Evolutionary conservation across 1,284 basidiomycete species (phyloP).

Genomic region (Naganishia sp.): DNA sequence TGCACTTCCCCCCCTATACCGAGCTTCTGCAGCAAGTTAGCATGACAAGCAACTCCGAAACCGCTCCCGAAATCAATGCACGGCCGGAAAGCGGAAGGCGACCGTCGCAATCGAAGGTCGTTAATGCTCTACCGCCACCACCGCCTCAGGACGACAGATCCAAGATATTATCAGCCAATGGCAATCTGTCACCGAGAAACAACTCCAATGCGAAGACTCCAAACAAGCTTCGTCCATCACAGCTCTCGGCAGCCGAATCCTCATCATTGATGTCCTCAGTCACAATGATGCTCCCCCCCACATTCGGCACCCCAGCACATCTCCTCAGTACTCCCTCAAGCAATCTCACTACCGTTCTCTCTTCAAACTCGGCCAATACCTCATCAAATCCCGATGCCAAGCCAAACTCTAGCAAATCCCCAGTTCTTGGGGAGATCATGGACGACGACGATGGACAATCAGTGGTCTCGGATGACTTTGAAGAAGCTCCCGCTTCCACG

Average conservation of each 20-base stretch:
- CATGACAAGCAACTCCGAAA: slow-evolving; percentile 16
- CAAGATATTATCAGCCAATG: background rate
- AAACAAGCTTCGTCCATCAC: slow-evolving; percentile 3
- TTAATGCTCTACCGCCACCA: background rate
- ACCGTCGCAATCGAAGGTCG: background rate
- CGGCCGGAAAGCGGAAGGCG: slow-evolving; percentile 5
- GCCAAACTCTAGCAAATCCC: slow-evolving; percentile 7
- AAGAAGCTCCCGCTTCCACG: slow-evolving; percentile 4
- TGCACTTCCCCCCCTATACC: slow-evolving; percentile 11
- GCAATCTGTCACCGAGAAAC: background rate
- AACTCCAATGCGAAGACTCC: background rate
- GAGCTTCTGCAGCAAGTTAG: slow-evolving; percentile 25
- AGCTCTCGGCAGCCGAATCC: slow-evolving; percentile 13
- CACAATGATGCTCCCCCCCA: slow-evolving; percentile 23
- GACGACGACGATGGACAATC: slow-evolving; percentile 25
- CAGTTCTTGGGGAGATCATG: slow-evolving; percentile 6
- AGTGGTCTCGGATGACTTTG: slow-evolving; percentile 23
- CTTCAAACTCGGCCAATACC: background rate
- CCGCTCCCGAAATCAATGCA: background rate
- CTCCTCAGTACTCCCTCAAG: background rate
- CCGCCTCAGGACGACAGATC: background rate
- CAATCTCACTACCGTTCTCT: background rate
- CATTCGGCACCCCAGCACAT: slow-evolving; percentile 21
- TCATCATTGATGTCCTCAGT: slow-evolving; percentile 22
- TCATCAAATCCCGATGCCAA: background rate